Evolutionary conservation across 163 green algal species (phyloP).

Genomic region (Scenedesmus sp.): DNA sequence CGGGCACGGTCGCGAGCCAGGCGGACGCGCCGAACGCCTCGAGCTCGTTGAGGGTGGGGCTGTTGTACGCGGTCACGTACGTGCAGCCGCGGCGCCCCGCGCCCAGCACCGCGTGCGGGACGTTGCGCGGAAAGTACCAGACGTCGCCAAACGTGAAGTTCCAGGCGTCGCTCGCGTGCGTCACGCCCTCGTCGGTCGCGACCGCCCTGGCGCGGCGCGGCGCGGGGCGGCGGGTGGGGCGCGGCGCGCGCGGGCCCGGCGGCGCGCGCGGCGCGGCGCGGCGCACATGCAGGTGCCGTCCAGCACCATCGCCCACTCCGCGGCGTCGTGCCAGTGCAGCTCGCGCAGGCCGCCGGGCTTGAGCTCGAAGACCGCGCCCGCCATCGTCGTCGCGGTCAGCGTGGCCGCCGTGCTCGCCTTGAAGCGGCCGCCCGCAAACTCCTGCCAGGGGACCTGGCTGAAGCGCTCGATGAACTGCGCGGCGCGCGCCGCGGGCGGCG

Average conservation of each 20-base stretch:
- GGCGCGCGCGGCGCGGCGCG: background rate
- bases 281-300: slow-evolving; percentile 37
- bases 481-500: background rate
- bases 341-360: slow-evolving; percentile 34
- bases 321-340: slow-evolving; percentile 43
- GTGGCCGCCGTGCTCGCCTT: slow-evolving; percentile 37
- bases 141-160: slow-evolving; percentile 30
- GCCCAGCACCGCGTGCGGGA: slow-evolving; percentile 28
- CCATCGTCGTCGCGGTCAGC: slow-evolving; percentile 27
- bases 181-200: slow-evolving; percentile 16
- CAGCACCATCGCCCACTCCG: slow-evolving; percentile 38
- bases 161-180: slow-evolving; percentile 30
- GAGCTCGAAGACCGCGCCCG: slow-evolving; percentile 32
- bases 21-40: slow-evolving; percentile 25
- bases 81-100: slow-evolving; percentile 14
- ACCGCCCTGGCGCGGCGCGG: no score
- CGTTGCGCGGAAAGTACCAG: slow-evolving; percentile 37
- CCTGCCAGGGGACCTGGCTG: slow-evolving; percentile 33
- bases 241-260: background rate
- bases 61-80: slow-evolving; percentile 35
- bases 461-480: slow-evolving; percentile 31
- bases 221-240: background rate
- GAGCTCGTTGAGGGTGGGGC: slow-evolving; percentile 21
- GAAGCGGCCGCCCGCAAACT: slow-evolving; percentile 26
- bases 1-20: slow-evolving; percentile 27